Evolutionary conservation across 495 filamentous ascomycete genomes (phyloP), one percentile per base, ranked within the genome.

Genomic region (Talaromyces adpressus): DNA sequence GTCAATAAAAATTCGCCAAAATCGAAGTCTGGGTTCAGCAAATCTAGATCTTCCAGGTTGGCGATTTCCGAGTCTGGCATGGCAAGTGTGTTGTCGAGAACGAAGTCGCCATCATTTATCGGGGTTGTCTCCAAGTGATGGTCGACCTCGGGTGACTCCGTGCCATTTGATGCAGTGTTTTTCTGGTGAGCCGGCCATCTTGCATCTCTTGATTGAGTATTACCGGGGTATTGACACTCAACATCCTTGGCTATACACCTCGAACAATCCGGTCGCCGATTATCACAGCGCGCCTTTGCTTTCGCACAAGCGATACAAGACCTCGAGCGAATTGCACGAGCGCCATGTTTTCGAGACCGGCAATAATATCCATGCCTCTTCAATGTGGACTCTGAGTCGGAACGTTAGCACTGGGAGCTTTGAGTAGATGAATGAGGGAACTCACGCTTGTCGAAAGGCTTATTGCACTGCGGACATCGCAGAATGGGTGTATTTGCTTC

Each of bases 1-100:
- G 3, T 20, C 1, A 12, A 89, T 8, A 89, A 71, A 57, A 83
- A 82, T 62, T 85, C 77, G 34, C 85, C 85, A 64, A 90, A 85
- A 65, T 73, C 75, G 9, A 67, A 63, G 4, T 53, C 45, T 20
- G 60, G 23, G 12, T 51, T 32, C 3, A 32, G 18, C 11, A 22
- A 25, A 32, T 53, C 60, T 34, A 62, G 60, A 16, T 18, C 41
- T 27, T 49, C 41, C n/a, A 53, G 4, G 25, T 16, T 52, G 12
- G 59, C 2, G 22, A 61, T 0, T 49, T 49, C 39, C 16, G 59
- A 29, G 45, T 51, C 45, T 0, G 29, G 45, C 41, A 30, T 30
- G n/a, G 18, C 18, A 52, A 52, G 25, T 29, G 45, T 23, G 14
- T 53, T 16, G 18, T 53, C 60, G 30, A 51, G 22, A 29, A 20